Evolutionary conservation across 345 rosid genomes (phyloP).

Genomic region (Leavenworthia alabamica): DNA sequence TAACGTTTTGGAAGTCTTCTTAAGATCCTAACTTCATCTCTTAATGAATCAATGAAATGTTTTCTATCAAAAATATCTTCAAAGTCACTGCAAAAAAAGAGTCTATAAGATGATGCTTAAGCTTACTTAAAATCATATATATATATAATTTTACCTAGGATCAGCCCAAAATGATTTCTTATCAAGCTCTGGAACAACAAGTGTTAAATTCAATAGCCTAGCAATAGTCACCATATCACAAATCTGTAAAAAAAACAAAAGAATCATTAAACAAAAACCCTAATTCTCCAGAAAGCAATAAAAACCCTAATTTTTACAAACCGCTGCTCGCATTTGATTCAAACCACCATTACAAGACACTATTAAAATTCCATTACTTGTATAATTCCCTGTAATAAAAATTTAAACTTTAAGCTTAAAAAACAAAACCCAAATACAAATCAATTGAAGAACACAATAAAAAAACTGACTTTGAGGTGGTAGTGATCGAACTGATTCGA

Average conservation of each 20-base stretch:
- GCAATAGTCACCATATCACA: slow-evolving; percentile 89
- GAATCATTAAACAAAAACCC: neutral
- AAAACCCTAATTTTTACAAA: slow-evolving; percentile 30
- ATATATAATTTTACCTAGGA: slow-evolving; percentile 54
- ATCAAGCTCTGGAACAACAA: slow-evolving; percentile 94
- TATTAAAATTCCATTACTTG: slow-evolving; percentile 63
- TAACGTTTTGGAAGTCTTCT: slow-evolving; percentile 68
- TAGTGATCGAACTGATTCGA: slow-evolving; percentile 28
- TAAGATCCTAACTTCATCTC: slow-evolving; percentile 77
- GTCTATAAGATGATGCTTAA: slow-evolving; percentile 4
- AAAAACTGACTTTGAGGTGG: slow-evolving; percentile 46
- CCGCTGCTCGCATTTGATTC: slow-evolving; percentile 96
- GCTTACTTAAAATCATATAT: neutral
- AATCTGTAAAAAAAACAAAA: slow-evolving; percentile 44
- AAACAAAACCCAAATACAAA: neutral
- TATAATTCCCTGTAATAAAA: slow-evolving; percentile 56
- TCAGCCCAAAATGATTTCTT: slow-evolving; percentile 97
- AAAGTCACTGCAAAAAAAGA: slow-evolving; percentile 58
- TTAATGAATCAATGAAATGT: slow-evolving; percentile 78
- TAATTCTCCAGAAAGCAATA: neutral
- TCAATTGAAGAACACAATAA: neutral
- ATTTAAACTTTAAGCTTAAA: neutral
- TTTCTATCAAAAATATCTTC: slow-evolving; percentile 77
- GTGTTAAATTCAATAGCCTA: slow-evolving; percentile 77
- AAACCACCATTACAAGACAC: slow-evolving; percentile 91